Evolutionary conservation across 192 early-diverging fungal species (phyloP).

Genomic region (Coemansia sp.): DNA sequence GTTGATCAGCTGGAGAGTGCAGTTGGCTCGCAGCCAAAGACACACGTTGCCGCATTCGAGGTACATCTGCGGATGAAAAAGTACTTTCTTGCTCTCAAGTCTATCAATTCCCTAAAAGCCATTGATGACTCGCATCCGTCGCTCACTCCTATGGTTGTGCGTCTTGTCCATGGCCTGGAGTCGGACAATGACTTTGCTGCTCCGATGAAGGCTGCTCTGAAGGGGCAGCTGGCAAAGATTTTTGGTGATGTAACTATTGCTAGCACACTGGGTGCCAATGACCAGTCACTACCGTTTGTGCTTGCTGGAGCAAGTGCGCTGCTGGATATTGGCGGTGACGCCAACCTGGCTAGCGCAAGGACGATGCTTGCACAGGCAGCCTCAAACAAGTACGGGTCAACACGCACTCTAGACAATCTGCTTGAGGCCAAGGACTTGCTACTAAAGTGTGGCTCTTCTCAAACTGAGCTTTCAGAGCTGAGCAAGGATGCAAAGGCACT

Average conservation of each 20-base stretch:
- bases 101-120: conserved; percentile 39
- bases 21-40: conserved; percentile 18
- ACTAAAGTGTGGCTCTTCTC: conserved; percentile 16
- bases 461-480: conserved; percentile 18
- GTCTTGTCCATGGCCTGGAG: conserved; percentile 28
- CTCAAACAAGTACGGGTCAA: conserved; percentile 11
- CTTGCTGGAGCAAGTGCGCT: conserved; percentile 28
- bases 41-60: conserved; percentile 39
- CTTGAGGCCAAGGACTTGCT: conserved; percentile 23
- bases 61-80: conserved; percentile 52
- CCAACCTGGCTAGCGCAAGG: conserved; percentile 14
- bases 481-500: conserved; percentile 17
- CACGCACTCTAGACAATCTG: conserved; percentile 29
- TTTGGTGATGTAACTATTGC: conserved; percentile 38
- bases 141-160: conserved; percentile 31
- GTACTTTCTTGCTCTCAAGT: conserved; percentile 50
- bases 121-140: conserved; percentile 30
- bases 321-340: conserved; percentile 25
- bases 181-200: conserved; percentile 44
- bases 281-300: conserved; percentile 7
- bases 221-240: conserved; percentile 34
- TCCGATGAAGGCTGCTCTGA: conserved; percentile 45
- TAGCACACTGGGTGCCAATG: conserved; percentile 13
- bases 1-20: conserved; percentile 62
- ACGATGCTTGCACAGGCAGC: conserved; percentile 16